Evolutionary conservation across 352 stramenopile species (phyloP), one percentile per base, ranked within the genome.

Genomic region (Blastocystis sp.): DNA sequence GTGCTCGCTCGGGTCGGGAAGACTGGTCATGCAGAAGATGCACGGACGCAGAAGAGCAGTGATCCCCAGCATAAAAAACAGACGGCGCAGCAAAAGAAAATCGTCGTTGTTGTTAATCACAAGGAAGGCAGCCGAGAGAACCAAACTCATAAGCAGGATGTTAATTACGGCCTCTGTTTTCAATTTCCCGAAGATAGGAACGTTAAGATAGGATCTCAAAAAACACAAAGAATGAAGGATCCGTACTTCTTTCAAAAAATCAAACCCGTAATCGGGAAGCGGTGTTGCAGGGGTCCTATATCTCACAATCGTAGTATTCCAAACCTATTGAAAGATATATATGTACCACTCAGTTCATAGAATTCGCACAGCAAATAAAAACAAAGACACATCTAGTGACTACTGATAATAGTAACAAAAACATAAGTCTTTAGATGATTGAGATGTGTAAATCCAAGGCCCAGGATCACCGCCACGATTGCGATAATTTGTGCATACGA

Each of bases 11-110:
- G 70, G 70, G 50, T 80, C 70, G 15, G 70, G 70, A 8, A 80
- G 34, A 80, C 70, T 80, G 50, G 70, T 80, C 70, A 80, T 80
- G 34, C 47, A 66, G n/a, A 80, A 80, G 43, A 80, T 80, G 45
- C 62, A 34, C 29, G 70, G 70, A 11, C 70, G 70, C 39, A 80
- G 43, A n/a, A 80, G 43, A 9, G 70, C 70, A 4, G 70, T 80
- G 20, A 80, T 29, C 4, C 70, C 70, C 9, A 80, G n/a, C 70
- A 80, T 80, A 20, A 80, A 39, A 20, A 80, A 37, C 1, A 80
- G 39, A 8, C 70, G 50, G 9, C 70, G 70, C 5, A 80, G 50
- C 6, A 80, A 8, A 62, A 80, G 70, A 41, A 80, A 41, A 63
- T 80, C 20, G 37, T 80, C 70, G 26, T 54, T 26, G 29, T 62